Evolutionary conservation across 192 early-diverging fungal genomes (phyloP), one percentile per base, ranked within the genome.

Genomic region (Backusella circina): DNA sequence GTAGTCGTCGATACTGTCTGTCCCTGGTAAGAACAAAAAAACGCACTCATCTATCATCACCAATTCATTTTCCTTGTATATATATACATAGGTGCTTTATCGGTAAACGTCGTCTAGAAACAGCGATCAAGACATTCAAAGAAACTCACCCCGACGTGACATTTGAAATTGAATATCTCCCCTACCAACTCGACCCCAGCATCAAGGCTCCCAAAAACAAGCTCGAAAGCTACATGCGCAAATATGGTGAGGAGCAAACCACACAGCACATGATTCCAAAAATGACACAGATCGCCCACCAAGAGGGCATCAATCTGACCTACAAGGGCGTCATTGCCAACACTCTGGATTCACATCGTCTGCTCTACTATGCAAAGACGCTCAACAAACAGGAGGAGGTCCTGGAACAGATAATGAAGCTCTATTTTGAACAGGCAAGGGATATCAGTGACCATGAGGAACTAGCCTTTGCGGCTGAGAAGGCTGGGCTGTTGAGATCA

Each of bases 341-440:
- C 77, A 89, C 89, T 0, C 71, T 91, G 9, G 86, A 93, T 30
- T 87, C 90, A 9, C 91, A 93, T 37, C 88, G 93, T 0, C 76
- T 94, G 12, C 82, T 94, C 28, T 77, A 83, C 33, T 92, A 79
- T 76, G 89, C 92, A 0, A 72, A 77, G 37, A 41, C 76, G 8
- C 39, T 86, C 8, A 88, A 86, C 18, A 84, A 84, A 23, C 87
- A 93, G 74, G 78, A 87, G 23, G 80, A 83, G 54, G 83, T 90
- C 0, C 85, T 93, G 28, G 87, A 90, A 10, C 83, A 87, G 65
- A 72, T 96, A 28, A 87, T 93, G 31, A 75, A 82, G 31, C 79
- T 87, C 18, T 96, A 95, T 77, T 93, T 92, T 83, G 95, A 96
- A 80, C 67, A 88, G 26, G 86, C 87, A 50, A 79, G 88, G 78